phyloP scores from a whole-genome alignment of 2,329 filamentous ascomycete genomes.

The Beauveria caledonica region DNA sequence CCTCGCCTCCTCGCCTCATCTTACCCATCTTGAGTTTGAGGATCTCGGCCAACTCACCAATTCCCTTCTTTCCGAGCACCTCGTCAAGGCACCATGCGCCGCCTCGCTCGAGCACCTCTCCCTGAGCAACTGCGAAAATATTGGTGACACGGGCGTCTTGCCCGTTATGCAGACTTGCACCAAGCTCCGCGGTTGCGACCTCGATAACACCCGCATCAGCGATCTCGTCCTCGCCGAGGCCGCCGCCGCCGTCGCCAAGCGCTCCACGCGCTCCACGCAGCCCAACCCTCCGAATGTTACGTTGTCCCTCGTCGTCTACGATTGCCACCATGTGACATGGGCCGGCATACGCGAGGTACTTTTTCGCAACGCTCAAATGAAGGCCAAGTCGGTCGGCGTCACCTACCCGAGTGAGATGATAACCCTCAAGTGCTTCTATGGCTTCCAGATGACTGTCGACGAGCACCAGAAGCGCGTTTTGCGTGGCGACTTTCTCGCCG shows the following conservation, averaged over 20 bases:
- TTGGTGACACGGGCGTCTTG: slow-evolving; percentile 78
- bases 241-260: slow-evolving; percentile 65
- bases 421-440: slow-evolving; percentile 85
- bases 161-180: slow-evolving; percentile 71
- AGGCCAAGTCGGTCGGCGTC: slow-evolving; percentile 29
- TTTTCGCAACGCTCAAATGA: slow-evolving; percentile 71
- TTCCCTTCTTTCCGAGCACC: slow-evolving; percentile 56
- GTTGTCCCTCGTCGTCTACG: slow-evolving; percentile 74
- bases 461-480: slow-evolving; percentile 86
- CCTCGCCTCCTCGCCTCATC: slow-evolving; percentile 62
- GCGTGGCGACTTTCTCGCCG: slow-evolving; percentile 64
- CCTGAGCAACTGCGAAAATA: slow-evolving; percentile 79
- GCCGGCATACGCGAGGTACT: slow-evolving; percentile 81
- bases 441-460: slow-evolving; percentile 89
- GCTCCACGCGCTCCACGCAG: slow-evolving; percentile 39
- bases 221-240: slow-evolving; percentile 82
- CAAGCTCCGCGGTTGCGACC: slow-evolving; percentile 61
- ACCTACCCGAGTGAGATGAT: slow-evolving; percentile 73
- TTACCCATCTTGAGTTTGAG: slow-evolving; percentile 86
- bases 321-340: slow-evolving; percentile 90
- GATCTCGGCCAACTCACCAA: slow-evolving; percentile 76
- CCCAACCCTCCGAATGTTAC: slow-evolving; percentile 46
- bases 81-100: slow-evolving; percentile 71
- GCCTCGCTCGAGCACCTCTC: slow-evolving; percentile 68
- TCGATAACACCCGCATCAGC: slow-evolving; percentile 90